Base-by-base conservation (phyloP, 768 basidiomycete genomes). In the Xanthoconium stramineum region DNA sequence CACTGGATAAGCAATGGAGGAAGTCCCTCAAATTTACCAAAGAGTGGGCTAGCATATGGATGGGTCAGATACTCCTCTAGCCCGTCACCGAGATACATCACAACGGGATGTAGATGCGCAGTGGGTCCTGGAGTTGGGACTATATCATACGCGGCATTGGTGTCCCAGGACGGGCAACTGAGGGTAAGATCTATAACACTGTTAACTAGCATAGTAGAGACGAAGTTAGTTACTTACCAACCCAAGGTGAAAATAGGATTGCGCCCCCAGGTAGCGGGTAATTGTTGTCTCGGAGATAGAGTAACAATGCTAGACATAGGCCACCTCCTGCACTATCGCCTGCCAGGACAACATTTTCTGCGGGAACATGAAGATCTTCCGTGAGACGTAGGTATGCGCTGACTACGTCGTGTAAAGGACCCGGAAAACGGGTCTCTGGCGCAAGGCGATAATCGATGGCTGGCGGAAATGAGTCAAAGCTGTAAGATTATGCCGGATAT, bases 161-260 rank as follows among this genome's bases (percentile, higher is more conserved):
- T 90, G 32, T 96, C 93, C 93, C 96, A 98, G n/a, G 94, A 96
- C 53, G 94, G 91, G 69, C 94, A 98, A 61, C 93, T 95, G 85
- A 97, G 91, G 0, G 97, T 98, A 59, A 99, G 74, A 71, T 96
- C 93, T 91, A 61, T 19, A 36, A 19, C 24, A 42, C 8, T 17
- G 49, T 66, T 37, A 55, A 47, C 52, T 17, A 50, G 60, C 60
- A 47, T 47, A 33, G 42, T 30, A n/a, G 46, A 36, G 35, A 57
- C 11, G 35, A 39, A 33, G 15, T 53, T 5, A 52, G 15, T 19
- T 30, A 82, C 91, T 75, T 56, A 88, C 94, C 94, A 61, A 96
- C 93, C 94, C 94, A 98, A 6, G 94, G 94, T 24, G 89, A 94
- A 83, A 98, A 86, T 38, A 97, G 70, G 30, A 98, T 91, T 9